Conservation (phyloP, 192 early-diverging fungal species). For the Entophlyctis helioformis region DNA sequence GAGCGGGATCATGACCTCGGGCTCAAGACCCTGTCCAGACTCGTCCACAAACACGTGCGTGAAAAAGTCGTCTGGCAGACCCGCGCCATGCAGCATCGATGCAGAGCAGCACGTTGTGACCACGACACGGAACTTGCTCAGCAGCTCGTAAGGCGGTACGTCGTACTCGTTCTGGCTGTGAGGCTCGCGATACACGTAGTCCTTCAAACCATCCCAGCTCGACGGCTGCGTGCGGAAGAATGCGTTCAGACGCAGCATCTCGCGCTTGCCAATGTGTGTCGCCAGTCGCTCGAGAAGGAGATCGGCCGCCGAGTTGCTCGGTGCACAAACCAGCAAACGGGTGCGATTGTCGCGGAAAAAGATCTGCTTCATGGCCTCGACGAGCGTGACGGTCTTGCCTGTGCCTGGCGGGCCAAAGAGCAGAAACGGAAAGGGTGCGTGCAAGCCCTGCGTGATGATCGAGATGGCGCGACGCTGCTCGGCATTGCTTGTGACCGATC, state of each 20-base stretch:
- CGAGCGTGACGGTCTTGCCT: too few species aligned
- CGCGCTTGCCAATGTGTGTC: background rate
- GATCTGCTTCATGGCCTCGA: too few species aligned
- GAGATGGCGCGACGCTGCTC: too few species aligned
- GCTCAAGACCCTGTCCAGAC: too few species aligned
- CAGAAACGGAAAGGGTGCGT: too few species aligned
- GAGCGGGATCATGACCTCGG: too few species aligned
- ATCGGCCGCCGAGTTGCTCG: background rate
- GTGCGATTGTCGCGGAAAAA: too few species aligned
- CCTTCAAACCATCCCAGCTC: background rate
- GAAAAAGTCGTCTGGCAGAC: conserved; percentile 1
- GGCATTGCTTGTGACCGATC: too few species aligned
- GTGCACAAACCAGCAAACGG: background rate
- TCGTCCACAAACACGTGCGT: conserved; percentile 25
- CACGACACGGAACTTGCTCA: background rate
- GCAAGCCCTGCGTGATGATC: too few species aligned
- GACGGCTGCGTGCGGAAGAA: background rate
- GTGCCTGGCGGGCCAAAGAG: too few species aligned
- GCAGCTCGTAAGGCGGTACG: background rate
- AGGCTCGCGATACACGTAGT: background rate
- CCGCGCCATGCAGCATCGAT: background rate
- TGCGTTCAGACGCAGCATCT: background rate
- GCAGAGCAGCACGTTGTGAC: background rate
- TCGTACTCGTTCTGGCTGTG: background rate
- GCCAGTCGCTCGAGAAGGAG: background rate